A percentile compares a stretch with the other conserved stretches of the same genome.
These are phyloP conservation scores for Irpex lacteus DNA, from an alignment of 1,284 basidiomycete species.

Conservation along the genomic window DNA sequence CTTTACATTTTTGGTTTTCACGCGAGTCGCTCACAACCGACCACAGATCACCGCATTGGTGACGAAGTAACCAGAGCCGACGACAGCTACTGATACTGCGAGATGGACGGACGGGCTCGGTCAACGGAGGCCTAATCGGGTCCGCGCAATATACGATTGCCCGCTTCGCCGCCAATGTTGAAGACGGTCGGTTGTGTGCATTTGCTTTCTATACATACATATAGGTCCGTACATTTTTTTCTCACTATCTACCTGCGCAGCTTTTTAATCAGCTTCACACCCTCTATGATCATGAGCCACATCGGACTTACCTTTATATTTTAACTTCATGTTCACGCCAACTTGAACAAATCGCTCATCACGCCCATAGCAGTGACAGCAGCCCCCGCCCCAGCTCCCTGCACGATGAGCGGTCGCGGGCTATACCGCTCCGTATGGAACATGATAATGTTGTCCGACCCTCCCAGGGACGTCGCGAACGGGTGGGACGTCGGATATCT, in stretches of 20 bases:
- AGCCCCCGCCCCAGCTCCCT: conserved; percentile 94
- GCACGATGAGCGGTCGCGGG: conserved; percentile 84
- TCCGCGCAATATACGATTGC: too few species aligned
- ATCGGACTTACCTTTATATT: too few species aligned
- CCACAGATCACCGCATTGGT: too few species aligned
- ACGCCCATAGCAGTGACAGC: conserved; percentile 99
- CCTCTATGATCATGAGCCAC: too few species aligned
- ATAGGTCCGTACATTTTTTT: background rate
- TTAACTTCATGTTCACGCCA: conserved; percentile 30
- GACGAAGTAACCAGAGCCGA: background rate
- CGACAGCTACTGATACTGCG: background rate
- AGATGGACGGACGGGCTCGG: too few species aligned
- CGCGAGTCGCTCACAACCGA: too few species aligned
- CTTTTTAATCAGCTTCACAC: too few species aligned
- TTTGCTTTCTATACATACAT: background rate
- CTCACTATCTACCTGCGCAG: background rate
- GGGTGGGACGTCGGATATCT: conserved; percentile 90
- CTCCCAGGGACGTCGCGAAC: conserved; percentile 92
- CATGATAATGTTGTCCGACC: conserved; percentile 97
- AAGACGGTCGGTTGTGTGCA: background rate
- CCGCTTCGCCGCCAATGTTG: background rate
- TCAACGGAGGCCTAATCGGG: background rate
- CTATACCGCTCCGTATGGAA: conserved; percentile 93
- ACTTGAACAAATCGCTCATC: conserved; percentile 74
- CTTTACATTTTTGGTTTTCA: too few species aligned